A percentile compares a stretch with the other conserved stretches of the same genome.
These are phyloP conservation scores for Logfia minima DNA, from an alignment of 129 eudicot species.

Conservation along the genomic window DNA sequence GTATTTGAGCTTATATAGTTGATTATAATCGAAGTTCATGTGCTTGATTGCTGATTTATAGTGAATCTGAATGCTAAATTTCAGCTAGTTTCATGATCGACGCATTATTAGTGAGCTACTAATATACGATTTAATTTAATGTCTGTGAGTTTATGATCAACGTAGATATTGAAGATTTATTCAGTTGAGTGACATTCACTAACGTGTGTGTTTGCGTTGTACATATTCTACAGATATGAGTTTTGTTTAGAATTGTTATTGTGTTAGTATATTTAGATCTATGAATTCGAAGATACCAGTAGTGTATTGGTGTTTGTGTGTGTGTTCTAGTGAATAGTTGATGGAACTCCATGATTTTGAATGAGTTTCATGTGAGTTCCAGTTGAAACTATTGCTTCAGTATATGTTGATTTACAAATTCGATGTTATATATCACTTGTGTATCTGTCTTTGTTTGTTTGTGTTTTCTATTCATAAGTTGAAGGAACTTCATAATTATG, in stretches of 20 bases:
- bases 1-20: constrained; percentile 4
- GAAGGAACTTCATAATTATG: background rate
- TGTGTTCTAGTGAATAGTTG: background rate
- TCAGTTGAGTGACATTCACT: constrained; percentile 4
- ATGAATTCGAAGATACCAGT: background rate
- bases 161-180: background rate
- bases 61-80: constrained; percentile 13
- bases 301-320: background rate
- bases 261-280: background rate
- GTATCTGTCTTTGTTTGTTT: background rate
- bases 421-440: background rate
- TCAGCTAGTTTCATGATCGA: constrained; percentile 3
- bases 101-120: background rate
- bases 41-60: constrained; percentile 12
- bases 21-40: constrained; percentile 14
- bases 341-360: background rate
- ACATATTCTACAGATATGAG: constrained; percentile 5
- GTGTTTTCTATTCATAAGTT: background rate
- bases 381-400: constrained; percentile 3
- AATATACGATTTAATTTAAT: constrained; percentile 10
- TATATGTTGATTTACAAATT: background rate
- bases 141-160: constrained; percentile 16
- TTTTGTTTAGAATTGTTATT: constrained; percentile 1
- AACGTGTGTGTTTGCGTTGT: constrained; percentile 2
- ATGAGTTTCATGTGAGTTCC: constrained; percentile 9